A percentile compares a stretch with the other conserved stretches of the same genome.
Evolutionary conservation across 1,139 yeast species (phyloP).

Genomic region (Eremothecium sinecaudum): DNA sequence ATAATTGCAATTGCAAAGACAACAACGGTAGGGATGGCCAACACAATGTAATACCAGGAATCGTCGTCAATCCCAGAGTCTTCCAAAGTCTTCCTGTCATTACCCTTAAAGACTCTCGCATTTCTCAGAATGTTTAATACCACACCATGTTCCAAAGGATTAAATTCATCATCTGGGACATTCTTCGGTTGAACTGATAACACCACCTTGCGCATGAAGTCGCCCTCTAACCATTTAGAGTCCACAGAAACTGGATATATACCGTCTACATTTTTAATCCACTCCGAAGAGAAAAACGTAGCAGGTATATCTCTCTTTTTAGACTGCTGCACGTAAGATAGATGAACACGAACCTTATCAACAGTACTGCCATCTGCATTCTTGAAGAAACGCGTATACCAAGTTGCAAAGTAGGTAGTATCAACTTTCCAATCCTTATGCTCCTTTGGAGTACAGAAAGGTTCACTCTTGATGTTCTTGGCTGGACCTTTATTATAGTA

Average conservation of each 20-base stretch:
- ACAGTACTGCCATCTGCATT: slow-evolving; percentile 35
- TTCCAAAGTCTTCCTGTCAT: slow-evolving; percentile 43
- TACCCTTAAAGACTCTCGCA: slow-evolving; percentile 51
- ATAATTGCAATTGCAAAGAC: slow-evolving; percentile 50
- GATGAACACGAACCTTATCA: slow-evolving; percentile 54
- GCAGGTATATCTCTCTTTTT: slow-evolving; percentile 40
- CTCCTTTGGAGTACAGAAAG: slow-evolving; percentile 76
- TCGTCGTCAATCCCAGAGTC: slow-evolving; percentile 53
- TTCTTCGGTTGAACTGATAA: slow-evolving; percentile 66
- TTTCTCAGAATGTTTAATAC: slow-evolving; percentile 48
- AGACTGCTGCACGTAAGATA: slow-evolving; percentile 54
- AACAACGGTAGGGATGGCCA: slow-evolving; percentile 66
- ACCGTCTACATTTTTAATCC: slow-evolving; percentile 62
- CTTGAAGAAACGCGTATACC: slow-evolving; percentile 61
- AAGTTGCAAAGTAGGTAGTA: slow-evolving; percentile 61
- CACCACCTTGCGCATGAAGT: slow-evolving; percentile 39
- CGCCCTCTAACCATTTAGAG: slow-evolving; percentile 52
- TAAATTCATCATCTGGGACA: slow-evolving; percentile 56
- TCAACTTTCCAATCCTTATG: slow-evolving; percentile 46
- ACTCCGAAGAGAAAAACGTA: slow-evolving; percentile 60
- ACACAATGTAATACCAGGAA: slow-evolving; percentile 56
- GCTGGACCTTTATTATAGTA: slow-evolving; percentile 59
- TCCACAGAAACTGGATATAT: slow-evolving; percentile 49
- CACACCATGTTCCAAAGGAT: slow-evolving; percentile 43
- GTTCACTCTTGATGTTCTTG: slow-evolving; percentile 49